Conservation (phyloP, 352 stramenopile species). For the Blastocystis sp. region DNA sequence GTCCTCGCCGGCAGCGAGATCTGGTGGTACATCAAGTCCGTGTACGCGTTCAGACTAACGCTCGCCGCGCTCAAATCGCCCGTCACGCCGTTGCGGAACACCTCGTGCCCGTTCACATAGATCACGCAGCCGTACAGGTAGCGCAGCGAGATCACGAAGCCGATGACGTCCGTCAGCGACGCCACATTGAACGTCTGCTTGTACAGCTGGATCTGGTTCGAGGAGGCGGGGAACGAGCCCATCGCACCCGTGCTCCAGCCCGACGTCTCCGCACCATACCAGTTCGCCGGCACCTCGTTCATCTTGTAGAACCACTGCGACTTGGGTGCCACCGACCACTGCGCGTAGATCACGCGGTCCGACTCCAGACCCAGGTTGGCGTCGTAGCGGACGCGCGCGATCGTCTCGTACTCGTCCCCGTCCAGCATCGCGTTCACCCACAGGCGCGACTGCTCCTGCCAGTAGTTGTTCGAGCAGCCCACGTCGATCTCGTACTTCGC, state of each 20-base stretch:
- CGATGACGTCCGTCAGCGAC: conserved; percentile 11
- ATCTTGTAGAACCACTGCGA: conserved; percentile 47
- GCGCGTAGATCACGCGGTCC: background rate
- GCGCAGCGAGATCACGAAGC: conserved; percentile 46
- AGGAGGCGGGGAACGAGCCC: conserved; percentile 17
- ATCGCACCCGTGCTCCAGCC: background rate
- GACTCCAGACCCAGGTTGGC: background rate
- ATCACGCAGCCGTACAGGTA: conserved; percentile 32
- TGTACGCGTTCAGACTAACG: background rate
- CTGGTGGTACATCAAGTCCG: background rate
- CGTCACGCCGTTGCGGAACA: conserved; percentile 33
- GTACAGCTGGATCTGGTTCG: conserved; percentile 57
- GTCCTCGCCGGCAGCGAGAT: conserved; percentile 42
- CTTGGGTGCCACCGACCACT: background rate
- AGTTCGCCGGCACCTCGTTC: background rate
- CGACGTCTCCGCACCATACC: background rate
- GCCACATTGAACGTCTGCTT: conserved; percentile 40
- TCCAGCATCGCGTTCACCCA: conserved; percentile 4
- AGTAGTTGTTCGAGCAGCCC: background rate
- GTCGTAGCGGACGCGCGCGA: conserved; percentile 26
- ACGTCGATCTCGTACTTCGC: background rate
- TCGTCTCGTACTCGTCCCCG: conserved; percentile 15
- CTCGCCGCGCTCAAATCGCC: background rate
- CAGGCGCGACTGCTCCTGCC: background rate
- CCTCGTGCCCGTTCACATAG: conserved; percentile 14